A percentile compares a stretch with the other conserved stretches of the same genome.
phyloP scores from a whole-genome alignment of 345 rosid genomes.

The Linum usitatissimum region DNA sequence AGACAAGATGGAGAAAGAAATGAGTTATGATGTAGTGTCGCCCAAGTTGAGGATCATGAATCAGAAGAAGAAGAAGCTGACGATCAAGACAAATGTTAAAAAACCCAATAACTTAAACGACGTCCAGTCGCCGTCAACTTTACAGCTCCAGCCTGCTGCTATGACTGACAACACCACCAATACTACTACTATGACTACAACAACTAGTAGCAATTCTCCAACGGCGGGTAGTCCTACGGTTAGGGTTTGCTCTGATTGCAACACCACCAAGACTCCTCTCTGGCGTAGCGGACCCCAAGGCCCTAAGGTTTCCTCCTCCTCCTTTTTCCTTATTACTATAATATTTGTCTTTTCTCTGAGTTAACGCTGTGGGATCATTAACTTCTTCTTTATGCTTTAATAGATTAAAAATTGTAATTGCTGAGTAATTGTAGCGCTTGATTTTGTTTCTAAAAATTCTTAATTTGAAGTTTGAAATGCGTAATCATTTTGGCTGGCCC shows the following conservation, averaged over 20 bases:
- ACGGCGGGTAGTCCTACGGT: constrained; percentile 17
- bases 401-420: too few species aligned
- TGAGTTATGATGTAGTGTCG: not conserved
- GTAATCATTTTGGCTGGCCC: too few species aligned
- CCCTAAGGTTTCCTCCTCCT: constrained; percentile 47
- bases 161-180: too few species aligned
- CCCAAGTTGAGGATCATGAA: constrained; percentile 58
- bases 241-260: constrained; percentile 86
- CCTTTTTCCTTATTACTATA: not conserved
- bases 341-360: too few species aligned
- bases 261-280: constrained; percentile 91
- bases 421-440: too few species aligned
- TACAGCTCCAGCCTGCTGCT: constrained; percentile 10
- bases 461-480: too few species aligned
- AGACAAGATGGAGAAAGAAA: constrained; percentile 14
- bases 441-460: not conserved
- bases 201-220: constrained; percentile 19
- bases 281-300: constrained; percentile 96
- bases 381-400: too few species aligned
- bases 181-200: not conserved
- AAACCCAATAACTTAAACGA: constrained; percentile 12
- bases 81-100: not conserved
- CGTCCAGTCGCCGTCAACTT: constrained; percentile 1
- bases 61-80: constrained; percentile 52
- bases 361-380: too few species aligned